Conservation (phyloP, 441 rosid genomes). For the Codiaeum variegatum region DNA sequence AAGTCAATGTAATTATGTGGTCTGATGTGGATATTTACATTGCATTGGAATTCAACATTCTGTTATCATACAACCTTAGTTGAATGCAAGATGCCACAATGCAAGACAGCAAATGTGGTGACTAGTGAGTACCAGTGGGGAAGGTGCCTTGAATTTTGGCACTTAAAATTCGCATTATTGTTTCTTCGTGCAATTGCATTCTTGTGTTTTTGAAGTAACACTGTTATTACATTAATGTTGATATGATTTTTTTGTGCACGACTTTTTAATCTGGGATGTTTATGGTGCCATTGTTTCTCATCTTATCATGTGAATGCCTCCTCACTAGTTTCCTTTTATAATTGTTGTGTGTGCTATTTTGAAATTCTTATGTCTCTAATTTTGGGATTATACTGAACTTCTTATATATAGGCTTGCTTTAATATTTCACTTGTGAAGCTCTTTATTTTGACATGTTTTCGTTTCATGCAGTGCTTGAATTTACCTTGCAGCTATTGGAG, state of each 20-base stretch:
- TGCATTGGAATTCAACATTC: not conserved
- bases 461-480: slow-evolving; percentile 74
- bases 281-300: not conserved
- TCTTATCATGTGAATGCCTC: not conserved
- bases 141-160: not conserved
- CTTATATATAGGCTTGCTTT: not conserved
- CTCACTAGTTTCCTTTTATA: not conserved
- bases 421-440: not conserved
- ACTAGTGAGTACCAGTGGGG: not conserved
- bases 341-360: not conserved
- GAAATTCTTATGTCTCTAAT: not conserved
- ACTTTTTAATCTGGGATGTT: slow-evolving; percentile 4
- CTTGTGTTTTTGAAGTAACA: not conserved
- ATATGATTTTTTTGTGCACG: not conserved
- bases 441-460: slow-evolving; percentile 22
- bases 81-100: not conserved
- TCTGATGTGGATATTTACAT: not conserved
- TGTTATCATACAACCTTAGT: not conserved
- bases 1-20: not conserved
- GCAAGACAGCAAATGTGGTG: not conserved
- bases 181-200: not conserved
- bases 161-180: not conserved
- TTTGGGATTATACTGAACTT: not conserved
- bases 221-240: not conserved
- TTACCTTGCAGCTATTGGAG: slow-evolving; percentile 73